phyloP scores from a whole-genome alignment of 164 flowering plant species.

The Umbilicus rupestris region DNA sequence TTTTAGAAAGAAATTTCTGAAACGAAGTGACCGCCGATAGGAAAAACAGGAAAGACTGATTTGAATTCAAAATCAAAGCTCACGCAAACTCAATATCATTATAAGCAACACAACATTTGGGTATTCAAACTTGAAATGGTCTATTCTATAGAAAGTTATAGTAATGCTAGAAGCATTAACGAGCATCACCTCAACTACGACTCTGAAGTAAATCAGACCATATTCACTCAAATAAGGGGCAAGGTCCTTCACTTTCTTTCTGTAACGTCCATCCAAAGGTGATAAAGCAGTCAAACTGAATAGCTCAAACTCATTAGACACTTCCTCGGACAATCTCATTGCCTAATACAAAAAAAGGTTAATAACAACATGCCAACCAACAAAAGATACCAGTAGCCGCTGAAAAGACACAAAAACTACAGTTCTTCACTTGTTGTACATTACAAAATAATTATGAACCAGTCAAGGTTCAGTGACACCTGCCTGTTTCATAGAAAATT shows the following conservation, averaged over 20 bases:
- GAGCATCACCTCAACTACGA: constrained; percentile 69
- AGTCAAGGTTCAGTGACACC: too few relatives aligned
- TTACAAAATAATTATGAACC: background rate
- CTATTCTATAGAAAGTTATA: too few relatives aligned
- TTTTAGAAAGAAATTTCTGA: too few relatives aligned
- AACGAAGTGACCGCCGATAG: too few relatives aligned
- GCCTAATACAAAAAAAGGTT: background rate
- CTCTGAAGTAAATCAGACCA: constrained; percentile 67
- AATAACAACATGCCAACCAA: background rate
- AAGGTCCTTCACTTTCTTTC: constrained; percentile 79
- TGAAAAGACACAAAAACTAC: background rate
- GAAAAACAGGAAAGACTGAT: background rate
- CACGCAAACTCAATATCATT: background rate
- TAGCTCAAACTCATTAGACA: constrained; percentile 23
- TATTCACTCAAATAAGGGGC: constrained; percentile 72
- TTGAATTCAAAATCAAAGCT: background rate
- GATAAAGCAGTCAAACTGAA: constrained; percentile 62
- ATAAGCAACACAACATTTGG: background rate
- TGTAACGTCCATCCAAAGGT: constrained; percentile 87
- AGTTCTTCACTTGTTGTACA: background rate
- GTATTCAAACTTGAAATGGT: background rate
- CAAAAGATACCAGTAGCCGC: background rate
- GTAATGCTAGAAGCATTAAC: background rate
- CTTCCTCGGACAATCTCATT: background rate
- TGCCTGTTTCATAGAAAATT: too few relatives aligned